These are phyloP conservation scores for Cytospora paraplurivora DNA, from an alignment of 2,329 filamentous ascomycete genomes.

Conservation along the genomic window DNA sequence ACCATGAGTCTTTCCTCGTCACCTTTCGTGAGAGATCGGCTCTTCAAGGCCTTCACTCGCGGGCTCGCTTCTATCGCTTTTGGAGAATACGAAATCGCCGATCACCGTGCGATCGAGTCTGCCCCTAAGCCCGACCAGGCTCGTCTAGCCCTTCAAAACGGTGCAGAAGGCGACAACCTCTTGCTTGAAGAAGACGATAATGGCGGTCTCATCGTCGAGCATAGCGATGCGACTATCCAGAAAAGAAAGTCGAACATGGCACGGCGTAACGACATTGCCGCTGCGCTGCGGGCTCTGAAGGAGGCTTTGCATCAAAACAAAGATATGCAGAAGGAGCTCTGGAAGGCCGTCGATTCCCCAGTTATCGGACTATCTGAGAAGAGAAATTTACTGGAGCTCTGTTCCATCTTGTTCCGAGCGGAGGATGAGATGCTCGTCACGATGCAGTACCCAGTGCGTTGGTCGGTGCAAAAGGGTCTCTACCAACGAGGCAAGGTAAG, in stretches of 20 bases:
- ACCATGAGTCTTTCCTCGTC: slow-evolving; percentile 64
- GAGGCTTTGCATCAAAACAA: slow-evolving; percentile 49
- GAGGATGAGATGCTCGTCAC: slow-evolving; percentile 49
- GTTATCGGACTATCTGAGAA: slow-evolving; percentile 51
- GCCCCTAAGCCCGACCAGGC: slow-evolving; percentile 13
- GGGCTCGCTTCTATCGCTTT: slow-evolving; percentile 66
- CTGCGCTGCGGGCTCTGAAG: slow-evolving; percentile 51
- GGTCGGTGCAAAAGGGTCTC: slow-evolving; percentile 38
- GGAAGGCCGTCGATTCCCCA: slow-evolving; percentile 52
- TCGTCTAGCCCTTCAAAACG: neutral
- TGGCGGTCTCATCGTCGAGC: slow-evolving; percentile 51
- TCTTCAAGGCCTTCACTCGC: slow-evolving; percentile 60
- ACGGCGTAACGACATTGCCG: slow-evolving; percentile 50
- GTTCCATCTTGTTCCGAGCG: slow-evolving; percentile 52
- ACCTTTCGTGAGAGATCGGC: slow-evolving; percentile 61
- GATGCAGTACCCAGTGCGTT: slow-evolving; percentile 50
- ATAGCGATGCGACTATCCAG: slow-evolving; percentile 46
- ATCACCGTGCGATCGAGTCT: slow-evolving; percentile 10
- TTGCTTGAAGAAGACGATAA: slow-evolving; percentile 36
- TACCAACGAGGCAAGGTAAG: slow-evolving; percentile 24
- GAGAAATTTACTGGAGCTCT: slow-evolving; percentile 53
- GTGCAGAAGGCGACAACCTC: slow-evolving; percentile 20
- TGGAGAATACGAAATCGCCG: slow-evolving; percentile 48
- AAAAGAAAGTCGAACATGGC: slow-evolving; percentile 50
- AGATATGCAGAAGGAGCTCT: slow-evolving; percentile 49